Evolutionary conservation across 306 rosid genomes (phyloP).

Genomic region (Acacia crassicarpa): DNA sequence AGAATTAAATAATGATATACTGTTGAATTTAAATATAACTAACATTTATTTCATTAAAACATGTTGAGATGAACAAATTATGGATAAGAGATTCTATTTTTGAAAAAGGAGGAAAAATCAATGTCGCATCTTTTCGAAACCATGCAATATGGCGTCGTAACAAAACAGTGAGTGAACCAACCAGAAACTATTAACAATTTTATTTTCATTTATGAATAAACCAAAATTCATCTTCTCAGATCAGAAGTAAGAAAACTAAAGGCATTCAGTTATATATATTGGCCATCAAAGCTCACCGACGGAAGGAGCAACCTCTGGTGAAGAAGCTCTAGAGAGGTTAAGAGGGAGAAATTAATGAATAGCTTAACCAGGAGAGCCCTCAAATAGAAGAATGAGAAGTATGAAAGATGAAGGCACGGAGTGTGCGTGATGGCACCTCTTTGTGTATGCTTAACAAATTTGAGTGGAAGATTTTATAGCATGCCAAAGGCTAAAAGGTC

Average conservation of each 20-base stretch:
- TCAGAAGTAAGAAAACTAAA: not conserved
- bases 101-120: not conserved
- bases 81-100: too few relatives aligned
- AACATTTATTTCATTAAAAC: not conserved
- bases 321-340: not conserved
- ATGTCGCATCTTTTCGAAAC: not conserved
- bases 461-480: slow-evolving; percentile 33
- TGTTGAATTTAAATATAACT: not conserved
- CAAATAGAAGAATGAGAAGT: not conserved
- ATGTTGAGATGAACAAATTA: too few relatives aligned
- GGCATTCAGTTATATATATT: not conserved
- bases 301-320: not conserved
- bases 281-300: not conserved
- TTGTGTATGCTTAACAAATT: not conserved
- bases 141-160: not conserved
- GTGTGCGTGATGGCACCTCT: too few relatives aligned
- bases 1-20: not conserved
- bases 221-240: not conserved
- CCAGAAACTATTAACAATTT: not conserved
- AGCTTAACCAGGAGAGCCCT: not conserved
- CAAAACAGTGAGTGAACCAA: not conserved
- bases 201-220: not conserved
- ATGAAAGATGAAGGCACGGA: not conserved
- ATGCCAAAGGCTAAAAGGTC: slow-evolving; percentile 29
- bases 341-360: not conserved